Evolutionary conservation across 1,284 basidiomycete species (phyloP), one percentile per base, ranked within the genome.

Genomic region (Laetiporus sulphureus): DNA sequence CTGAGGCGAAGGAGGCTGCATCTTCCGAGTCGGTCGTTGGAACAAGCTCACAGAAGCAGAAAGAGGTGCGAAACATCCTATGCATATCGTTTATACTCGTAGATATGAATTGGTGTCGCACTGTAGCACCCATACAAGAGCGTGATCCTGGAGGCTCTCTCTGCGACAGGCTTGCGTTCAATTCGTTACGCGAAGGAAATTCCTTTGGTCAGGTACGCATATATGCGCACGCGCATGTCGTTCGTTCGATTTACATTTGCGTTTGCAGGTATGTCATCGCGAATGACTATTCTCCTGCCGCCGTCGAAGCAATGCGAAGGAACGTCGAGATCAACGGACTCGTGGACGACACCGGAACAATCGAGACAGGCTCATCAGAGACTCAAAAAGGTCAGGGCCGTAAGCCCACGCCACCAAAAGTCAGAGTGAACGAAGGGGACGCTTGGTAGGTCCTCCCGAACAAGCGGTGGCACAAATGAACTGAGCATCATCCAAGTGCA

Each of bases 121-220:
- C 23, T 53, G 54, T 56, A 52, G 40, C 46, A 39, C 24, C 72
- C 81, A 0, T 73, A 82, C 51, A 82, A 79, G 49, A 82, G 94
- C 55, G 82, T 83, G 7, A 73, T 96, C 11, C 72, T 99, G n/a
- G 95, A 99, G 64, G 92, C 94, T 0, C 78, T 99, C 15, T 93
- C 91, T 13, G 95, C 95, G 0, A 99, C 96, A 0, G 95, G 95
- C 19, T 73, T 99, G 19, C 83, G 95, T 10, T 89, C 93, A 3
- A 98, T 99, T 49, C 88, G 95, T 23, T 99, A 99, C 60, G 95
- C 95, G 0, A 94, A 97, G 55, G 95, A 99, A 65, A 94, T 99
- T 8, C 93, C 95, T 1, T 73, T 88, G 29, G 77, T 94, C 48
- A 89, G 83, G 88, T 94, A 21, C 31, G 46, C 23, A 36, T 37